A percentile compares a stretch with the other conserved stretches of the same genome.
Evolutionary conservation across 129 eudicot species (phyloP).

Genomic region (Artemisia tridentata): DNA sequence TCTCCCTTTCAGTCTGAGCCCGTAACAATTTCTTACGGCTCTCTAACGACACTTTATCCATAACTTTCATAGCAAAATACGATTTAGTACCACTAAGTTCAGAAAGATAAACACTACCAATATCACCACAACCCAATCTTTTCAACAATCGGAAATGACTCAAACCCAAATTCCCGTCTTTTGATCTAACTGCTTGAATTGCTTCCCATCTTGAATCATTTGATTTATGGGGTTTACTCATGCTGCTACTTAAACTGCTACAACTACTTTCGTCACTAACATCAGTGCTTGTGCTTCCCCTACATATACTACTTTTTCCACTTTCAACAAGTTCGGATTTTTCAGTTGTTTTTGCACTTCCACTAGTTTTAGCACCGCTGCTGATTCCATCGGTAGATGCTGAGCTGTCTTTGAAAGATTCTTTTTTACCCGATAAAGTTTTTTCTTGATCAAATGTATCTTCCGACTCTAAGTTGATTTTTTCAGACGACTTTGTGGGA

Average conservation of each 20-base stretch:
- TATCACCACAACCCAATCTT: slow-evolving; percentile 80
- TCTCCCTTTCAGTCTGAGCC: slow-evolving; percentile 82
- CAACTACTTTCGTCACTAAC: slow-evolving; percentile 77
- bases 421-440: slow-evolving; percentile 33
- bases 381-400: slow-evolving; percentile 44
- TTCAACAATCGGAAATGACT: slow-evolving; percentile 70
- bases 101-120: slow-evolving; percentile 79
- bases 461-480: slow-evolving; percentile 29
- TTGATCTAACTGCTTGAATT: slow-evolving; percentile 60
- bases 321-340: slow-evolving; percentile 57
- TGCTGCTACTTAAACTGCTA: slow-evolving; percentile 69
- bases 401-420: slow-evolving; percentile 40
- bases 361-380: slow-evolving; percentile 44
- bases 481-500: slow-evolving; percentile 27
- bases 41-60: slow-evolving; percentile 69
- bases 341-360: slow-evolving; percentile 46
- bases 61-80: slow-evolving; percentile 83
- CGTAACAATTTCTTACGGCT: slow-evolving; percentile 66
- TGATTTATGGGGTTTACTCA: slow-evolving; percentile 76
- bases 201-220: slow-evolving; percentile 89
- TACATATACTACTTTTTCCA: slow-evolving; percentile 71
- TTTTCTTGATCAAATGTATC: slow-evolving; percentile 39
- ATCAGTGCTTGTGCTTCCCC: slow-evolving; percentile 75
- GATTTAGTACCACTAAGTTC: slow-evolving; percentile 73
- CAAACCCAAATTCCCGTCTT: slow-evolving; percentile 65